These are phyloP conservation scores for Arthrobotrys megalospora DNA, from an alignment of 2,329 filamentous ascomycete genomes.

Conservation along the genomic window DNA sequence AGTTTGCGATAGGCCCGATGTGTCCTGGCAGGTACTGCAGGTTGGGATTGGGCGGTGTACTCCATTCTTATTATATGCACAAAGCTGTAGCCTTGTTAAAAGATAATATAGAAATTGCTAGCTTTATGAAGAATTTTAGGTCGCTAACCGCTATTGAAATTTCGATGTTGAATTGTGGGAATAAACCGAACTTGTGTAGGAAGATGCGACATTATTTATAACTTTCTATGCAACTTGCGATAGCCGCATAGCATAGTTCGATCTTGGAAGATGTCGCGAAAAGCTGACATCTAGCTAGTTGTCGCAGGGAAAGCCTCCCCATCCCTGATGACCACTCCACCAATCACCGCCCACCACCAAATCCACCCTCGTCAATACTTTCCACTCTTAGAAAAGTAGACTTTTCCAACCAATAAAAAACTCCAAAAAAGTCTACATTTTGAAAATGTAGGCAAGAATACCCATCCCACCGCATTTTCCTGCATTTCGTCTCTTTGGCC, in stretches of 20 bases:
- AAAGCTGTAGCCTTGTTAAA: neutral
- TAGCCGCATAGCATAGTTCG: neutral
- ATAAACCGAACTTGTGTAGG: neutral
- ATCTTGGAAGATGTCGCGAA: neutral
- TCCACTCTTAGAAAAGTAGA: neutral
- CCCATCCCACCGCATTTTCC: neutral
- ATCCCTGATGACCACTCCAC: neutral
- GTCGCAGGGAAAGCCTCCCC: neutral
- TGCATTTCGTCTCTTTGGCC: neutral
- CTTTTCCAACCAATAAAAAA: conserved; percentile 21
- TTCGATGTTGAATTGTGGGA: too few relatives aligned
- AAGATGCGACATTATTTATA: neutral
- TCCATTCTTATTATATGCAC: neutral
- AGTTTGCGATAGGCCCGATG: conserved; percentile 20
- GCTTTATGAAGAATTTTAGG: too few relatives aligned
- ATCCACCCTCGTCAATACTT: conserved; percentile 4
- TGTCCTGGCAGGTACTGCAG: too few relatives aligned
- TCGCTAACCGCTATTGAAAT: too few relatives aligned
- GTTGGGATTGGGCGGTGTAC: neutral
- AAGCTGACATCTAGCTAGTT: neutral
- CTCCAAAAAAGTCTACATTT: conserved; percentile 18
- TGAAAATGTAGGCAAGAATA: conserved; percentile 7
- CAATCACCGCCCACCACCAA: neutral
- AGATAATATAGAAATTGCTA: too few relatives aligned
- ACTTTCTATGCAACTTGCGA: too few relatives aligned